Evolutionary conservation across 345 rosid genomes (phyloP).

Genomic region (Brassica napus): DNA sequence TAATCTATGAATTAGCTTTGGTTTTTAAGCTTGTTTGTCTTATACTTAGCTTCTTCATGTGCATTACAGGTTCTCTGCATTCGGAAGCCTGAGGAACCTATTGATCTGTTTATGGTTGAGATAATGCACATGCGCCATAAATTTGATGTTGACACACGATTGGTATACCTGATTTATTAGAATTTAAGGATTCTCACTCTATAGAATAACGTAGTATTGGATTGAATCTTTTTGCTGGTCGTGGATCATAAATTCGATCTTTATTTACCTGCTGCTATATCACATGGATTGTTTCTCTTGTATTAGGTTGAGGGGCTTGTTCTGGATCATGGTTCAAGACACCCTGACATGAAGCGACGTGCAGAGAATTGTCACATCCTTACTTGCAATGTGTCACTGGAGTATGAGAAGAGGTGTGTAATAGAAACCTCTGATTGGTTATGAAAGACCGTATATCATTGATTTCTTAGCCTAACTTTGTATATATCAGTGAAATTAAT

Average conservation of each 20-base stretch:
- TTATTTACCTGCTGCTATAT: background rate
- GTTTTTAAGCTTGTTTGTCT: background rate
- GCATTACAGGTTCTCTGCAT: conserved; percentile 78
- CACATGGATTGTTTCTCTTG: conserved; percentile 7
- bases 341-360: conserved; percentile 97
- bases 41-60: conserved; percentile 13
- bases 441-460: background rate
- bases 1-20: conserved; percentile 12
- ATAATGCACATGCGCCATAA: conserved; percentile 99
- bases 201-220: background rate
- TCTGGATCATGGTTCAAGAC: conserved; percentile 97
- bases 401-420: conserved; percentile 88
- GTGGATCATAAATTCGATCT: background rate
- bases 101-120: conserved; percentile 98
- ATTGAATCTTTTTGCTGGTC: background rate
- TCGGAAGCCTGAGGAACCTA: conserved; percentile 79
- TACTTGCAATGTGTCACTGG: conserved; percentile 94
- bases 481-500: conserved; percentile 78
- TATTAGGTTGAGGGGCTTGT: conserved; percentile 93
- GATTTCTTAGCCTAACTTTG: conserved; percentile 42
- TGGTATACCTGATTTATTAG: conserved; percentile 48
- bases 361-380: conserved; percentile 93
- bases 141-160: conserved; percentile 91
- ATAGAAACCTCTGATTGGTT: background rate
- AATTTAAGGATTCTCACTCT: background rate